Evolutionary conservation across 2,329 filamentous ascomycete species (phyloP), one percentile per base, ranked within the genome.

Genomic region (Cladosporium phlei): DNA sequence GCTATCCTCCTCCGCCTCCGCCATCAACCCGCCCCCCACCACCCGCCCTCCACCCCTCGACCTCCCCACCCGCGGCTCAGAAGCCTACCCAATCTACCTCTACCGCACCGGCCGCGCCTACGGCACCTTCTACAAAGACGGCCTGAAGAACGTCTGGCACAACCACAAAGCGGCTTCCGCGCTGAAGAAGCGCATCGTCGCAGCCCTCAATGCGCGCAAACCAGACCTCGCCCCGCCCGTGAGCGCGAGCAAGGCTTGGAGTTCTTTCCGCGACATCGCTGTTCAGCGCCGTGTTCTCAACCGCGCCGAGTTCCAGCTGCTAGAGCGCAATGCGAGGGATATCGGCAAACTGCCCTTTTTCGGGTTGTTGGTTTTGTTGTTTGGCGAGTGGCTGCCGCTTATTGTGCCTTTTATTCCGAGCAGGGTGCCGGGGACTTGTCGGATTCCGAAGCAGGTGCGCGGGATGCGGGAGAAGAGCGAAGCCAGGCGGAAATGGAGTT

Each of bases 351-450:
- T 96, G 43, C 88, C 90, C 0, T 66, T 86, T 1, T 96, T 98
- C 63, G 82, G 73, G 0, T 51, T 95, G 3, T 70, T 96, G 39
- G 74, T 95, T 5, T 59, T 91, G 1, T 52, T 95, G 12, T 87
- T 86, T 62, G 91, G 89, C 20, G 91, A 97, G 67, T 84, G 95
- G 68, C 87, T 90, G 1, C 88, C 90, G 0, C 61, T 97, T 5
- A 68, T 94, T 5, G 84, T 95, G 1, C 70, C 89, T 5, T 77
- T 81, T 24, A 70, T 95, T 20, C 77, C 77, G 0, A 81, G 82
- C 16, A 71, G 88, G 17, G 85, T 95, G 20, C 91, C 91, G 0
- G 80, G 80, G 56, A 85, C 88, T 0, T 96, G 91, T 65, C 79
- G 88, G 9, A 85, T 96, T 49, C 91, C 91, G 0, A 71, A 70